Evolutionary conservation across 495 filamentous ascomycete species (phyloP), one percentile per base, ranked within the genome.

Genomic region (Melanomma pulvis-pyrius): DNA sequence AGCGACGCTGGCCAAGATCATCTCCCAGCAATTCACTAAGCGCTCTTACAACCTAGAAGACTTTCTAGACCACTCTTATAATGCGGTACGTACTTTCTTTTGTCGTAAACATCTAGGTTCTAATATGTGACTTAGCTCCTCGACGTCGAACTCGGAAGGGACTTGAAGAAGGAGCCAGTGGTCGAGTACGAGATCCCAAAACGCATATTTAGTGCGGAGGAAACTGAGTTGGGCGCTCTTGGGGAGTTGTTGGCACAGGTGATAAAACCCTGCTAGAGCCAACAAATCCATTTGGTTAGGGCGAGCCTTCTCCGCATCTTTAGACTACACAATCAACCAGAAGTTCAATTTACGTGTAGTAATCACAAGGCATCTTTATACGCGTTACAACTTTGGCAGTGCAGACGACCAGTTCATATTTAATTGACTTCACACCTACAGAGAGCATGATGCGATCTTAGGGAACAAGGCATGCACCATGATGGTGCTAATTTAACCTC

Each of bases 1-100:
- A 36, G 92, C 93, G 1, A 92, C 93, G 4, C 88, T 98, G 62
- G 90, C 92, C 26, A 92, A 90, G 77, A 96, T 99, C 61, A 87
- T 99, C 61, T 90, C 90, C 25, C 92, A 99, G 80, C 94, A 97
- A 77, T 99, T 98, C 77, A 98, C 93, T 2, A 99, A 98, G 80
- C 88, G 92, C 75, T 80, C 86, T 12, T 99, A 97, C 77, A 90
- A 88, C 67, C 71, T 96, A 19, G 96, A 99, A 72, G 96, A 99
- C 71, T 99, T 99, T 78, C 78, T 98, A 57, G 96, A 98, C 74
- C 92, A 97, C 77, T 92, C 90, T 5, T 98, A 98, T 77, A 85
- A 82, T 67, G 92, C 88, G 70, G 89, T 91, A 79, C 84, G 89
- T 85, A 32, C 58, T 26, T 60, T 26, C 21, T 17, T 21, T 29